These are phyloP conservation scores for Torulaspora delbrueckii DNA, from an alignment of 805 yeast genomes.

Conservation along the genomic window DNA sequence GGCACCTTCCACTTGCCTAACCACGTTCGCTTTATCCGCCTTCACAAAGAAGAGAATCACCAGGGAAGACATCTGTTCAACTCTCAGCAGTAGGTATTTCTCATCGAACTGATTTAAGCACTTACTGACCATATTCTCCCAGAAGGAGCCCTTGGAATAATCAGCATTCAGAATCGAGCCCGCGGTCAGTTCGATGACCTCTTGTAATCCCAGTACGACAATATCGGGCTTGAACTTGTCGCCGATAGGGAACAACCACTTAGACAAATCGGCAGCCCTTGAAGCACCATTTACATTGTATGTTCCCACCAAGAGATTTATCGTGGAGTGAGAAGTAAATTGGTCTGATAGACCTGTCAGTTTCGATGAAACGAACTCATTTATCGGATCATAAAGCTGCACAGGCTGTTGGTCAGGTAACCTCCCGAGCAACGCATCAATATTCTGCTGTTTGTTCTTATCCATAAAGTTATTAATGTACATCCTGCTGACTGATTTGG, in stretches of 20 bases:
- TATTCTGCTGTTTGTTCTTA: conserved; percentile 81
- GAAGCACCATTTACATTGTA: conserved; percentile 79
- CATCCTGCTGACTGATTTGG: conserved; percentile 91
- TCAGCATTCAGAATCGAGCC: conserved; percentile 86
- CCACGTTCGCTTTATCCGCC: conserved; percentile 41
- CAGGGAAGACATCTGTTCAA: conserved; percentile 71
- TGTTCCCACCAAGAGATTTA: conserved; percentile 74
- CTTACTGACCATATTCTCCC: conserved; percentile 66
- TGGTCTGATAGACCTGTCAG: conserved; percentile 40
- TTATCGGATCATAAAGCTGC: conserved; percentile 77
- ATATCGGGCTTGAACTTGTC: conserved; percentile 61
- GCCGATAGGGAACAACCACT: conserved; percentile 81
- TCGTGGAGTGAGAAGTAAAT: conserved; percentile 57
- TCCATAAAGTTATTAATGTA: conserved; percentile 95
- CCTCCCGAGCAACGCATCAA: conserved; percentile 81
- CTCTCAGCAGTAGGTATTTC: conserved; percentile 59
- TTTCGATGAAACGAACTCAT: conserved; percentile 72
- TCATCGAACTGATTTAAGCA: conserved; percentile 56
- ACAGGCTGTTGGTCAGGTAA: conserved; percentile 68
- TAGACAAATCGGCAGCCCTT: conserved; percentile 50
- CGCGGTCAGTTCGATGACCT: conserved; percentile 87
- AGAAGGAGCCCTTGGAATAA: conserved; percentile 64
- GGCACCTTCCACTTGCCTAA: conserved; percentile 90
- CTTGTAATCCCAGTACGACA: conserved; percentile 89
- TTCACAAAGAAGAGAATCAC: conserved; percentile 60